Conservation (phyloP, 176 grass and related monocot species). For the Paspalum notatum region DNA sequence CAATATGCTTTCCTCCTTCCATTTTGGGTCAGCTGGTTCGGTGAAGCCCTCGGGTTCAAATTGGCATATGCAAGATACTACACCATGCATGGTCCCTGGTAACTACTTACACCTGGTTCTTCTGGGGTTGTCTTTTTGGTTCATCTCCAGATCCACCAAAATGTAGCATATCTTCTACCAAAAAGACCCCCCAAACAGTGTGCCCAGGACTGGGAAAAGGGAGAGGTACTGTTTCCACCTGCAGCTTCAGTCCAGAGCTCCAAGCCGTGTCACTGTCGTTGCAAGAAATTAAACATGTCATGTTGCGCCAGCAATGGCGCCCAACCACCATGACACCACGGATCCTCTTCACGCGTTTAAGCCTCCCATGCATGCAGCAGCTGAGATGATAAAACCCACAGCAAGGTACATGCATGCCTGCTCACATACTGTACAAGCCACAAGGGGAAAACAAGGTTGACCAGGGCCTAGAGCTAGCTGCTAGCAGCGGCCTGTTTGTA, state of each 20-base stretch:
- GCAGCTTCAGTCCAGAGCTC: neutral
- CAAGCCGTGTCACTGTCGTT: neutral
- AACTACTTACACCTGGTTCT: neutral
- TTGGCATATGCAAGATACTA: neutral
- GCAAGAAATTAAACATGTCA: constrained; percentile 8
- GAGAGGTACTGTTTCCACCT: neutral
- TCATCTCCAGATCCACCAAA: constrained; percentile 19
- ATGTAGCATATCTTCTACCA: neutral
- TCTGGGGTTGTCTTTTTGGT: neutral
- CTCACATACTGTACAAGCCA: neutral
- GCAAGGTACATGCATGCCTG: neutral
- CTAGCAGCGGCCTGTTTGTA: neutral
- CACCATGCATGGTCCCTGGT: constrained; percentile 3
- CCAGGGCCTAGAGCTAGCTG: too few relatives aligned
- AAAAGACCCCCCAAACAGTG: constrained; percentile 15
- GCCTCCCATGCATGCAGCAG: neutral
- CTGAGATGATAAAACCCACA: neutral
- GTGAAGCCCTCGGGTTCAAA: neutral
- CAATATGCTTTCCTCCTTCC: neutral
- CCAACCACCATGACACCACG: constrained; percentile 17
- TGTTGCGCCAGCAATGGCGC: constrained; percentile 22
- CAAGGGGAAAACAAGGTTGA: neutral
- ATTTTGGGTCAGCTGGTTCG: constrained; percentile 1
- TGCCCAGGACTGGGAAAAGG: neutral
- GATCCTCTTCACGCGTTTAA: neutral